Evolutionary conservation across 768 basidiomycete genomes (phyloP), one percentile per base, ranked within the genome.

Genomic region (Gymnopilus dilepis): DNA sequence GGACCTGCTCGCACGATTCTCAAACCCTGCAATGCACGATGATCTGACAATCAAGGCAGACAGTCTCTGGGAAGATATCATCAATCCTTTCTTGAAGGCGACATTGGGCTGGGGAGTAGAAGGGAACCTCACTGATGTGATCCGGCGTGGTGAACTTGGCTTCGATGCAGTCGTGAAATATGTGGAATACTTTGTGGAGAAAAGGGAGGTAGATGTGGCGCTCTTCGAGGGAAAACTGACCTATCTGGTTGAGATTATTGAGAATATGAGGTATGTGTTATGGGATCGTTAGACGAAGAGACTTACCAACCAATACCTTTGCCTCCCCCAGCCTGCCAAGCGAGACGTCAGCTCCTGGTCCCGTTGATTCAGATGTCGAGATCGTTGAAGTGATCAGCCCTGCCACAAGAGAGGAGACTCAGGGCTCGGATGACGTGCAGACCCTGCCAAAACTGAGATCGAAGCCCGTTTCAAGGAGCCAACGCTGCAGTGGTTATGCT

Each of bases 61-160:
- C 12, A 65, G 65, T 53, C 54, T 71, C 1, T 71, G 70, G 70
- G 69, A 70, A 31, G 59, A 60, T 21, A 59, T 53, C 6, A 40
- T 70, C 2, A 70, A 69, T 45, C 19, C 30, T 28, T 19, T 53
- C n/a, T 34, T 71, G 60, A 68, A 71, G 37, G n/a, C 11, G 1
- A 64, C 62, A 3, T 58, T 71, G 3, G 66, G 70, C 21, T 67
- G 64, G 66, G 65, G 60, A 17, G 53, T 21, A 2, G n/a, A n/a
- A n/a, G 47, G 57, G 7, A 37, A 69, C 30, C 57, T 65, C 1
- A 31, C 38, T 5, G 22, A 21, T 1, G n/a, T 67, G 6, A 48
- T 63, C n/a, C 38, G 26, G 15, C 52, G 50, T 4, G 66, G 66
- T 22, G 52, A 24, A 12, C 13, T 19, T 8, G 64, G 66, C 1